Evolutionary conservation across 116 monocot genomes (phyloP), one percentile per base, ranked within the genome.

Genomic region (Dioscorea cayenensis): DNA sequence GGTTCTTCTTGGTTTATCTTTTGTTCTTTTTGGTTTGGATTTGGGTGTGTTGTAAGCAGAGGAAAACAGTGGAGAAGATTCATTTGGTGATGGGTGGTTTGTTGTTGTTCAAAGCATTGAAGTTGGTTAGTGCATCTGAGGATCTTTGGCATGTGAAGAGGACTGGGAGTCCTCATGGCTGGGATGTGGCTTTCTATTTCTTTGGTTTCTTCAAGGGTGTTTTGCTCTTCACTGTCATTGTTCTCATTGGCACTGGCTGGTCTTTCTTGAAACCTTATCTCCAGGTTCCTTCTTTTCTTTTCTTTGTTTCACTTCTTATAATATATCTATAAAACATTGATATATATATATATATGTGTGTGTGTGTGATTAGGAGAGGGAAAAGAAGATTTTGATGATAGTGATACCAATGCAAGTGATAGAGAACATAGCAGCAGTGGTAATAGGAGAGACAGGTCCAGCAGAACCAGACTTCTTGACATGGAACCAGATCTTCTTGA

Each of bases 351-450:
- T n/a, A n/a, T n/a, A 10, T 14, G 6, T 32, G 8, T 11, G 36
- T 35, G 16, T 49, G 8, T 14, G 14, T 12, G 38, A 12, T 23
- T 68, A 86, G 86, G 80, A 86, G 2, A 52, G 80, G 14, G 86
- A 83, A 52, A 86, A 86, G 80, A 77, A 72, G n/a, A 75, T 86
- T 0, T 48, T 86, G 49, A 86, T 72, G 83, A 70, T 80, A 12
- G 73, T 83, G 49, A 83, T 86, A 48, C 86, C 86, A 2, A 35
- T 90, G n/a, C 90, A 90, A 72, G 81, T 84, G 51, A 68, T 86
- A 4, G 86, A 77, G 66, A 83, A 86, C 75, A 76, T 87, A 17
- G 80, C 76, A 2, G 69, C 65, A 3, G 80, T 65, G 19, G 71
- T 75, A 48, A 80, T 86, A 49, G 72, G 64, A 25, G 80, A 83